phyloP scores from a whole-genome alignment of 2,329 filamentous ascomycete genomes.

The Apiospora sp. region DNA sequence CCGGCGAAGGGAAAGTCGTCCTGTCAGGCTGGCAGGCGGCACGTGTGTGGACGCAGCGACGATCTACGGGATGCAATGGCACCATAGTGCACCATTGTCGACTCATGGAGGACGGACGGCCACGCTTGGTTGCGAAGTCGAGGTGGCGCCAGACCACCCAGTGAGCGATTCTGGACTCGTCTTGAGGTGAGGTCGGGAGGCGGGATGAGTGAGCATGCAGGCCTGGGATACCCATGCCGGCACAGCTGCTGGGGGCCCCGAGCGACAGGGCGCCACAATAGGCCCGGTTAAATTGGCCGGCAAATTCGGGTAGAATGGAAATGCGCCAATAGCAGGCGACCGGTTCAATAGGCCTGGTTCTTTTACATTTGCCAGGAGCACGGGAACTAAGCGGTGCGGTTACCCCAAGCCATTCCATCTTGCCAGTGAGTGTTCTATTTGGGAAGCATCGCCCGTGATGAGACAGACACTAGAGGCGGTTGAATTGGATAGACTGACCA shows the following conservation, averaged over 20 bases:
- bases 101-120: not conserved
- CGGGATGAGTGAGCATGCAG: not conserved
- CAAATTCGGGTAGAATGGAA: conserved; percentile 23
- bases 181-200: not conserved
- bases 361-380: conserved; percentile 9
- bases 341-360: not conserved
- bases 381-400: conserved; percentile 5
- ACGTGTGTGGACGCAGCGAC: not conserved
- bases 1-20: not conserved
- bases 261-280: not conserved
- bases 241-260: not conserved
- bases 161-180: not conserved
- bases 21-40: not conserved
- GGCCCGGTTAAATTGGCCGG: conserved; percentile 22
- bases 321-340: conserved; percentile 11
- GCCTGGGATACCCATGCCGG: not conserved
- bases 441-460: not conserved
- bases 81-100: conserved; percentile 19
- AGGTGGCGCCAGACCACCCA: conserved; percentile 6
- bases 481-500: not conserved
- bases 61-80: conserved; percentile 5
- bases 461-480: not conserved
- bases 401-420: not conserved
- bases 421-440: not conserved
- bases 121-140: not conserved